phyloP scores from a whole-genome alignment of 2,329 filamentous ascomycete genomes.

The Colletotrichum graminicola region DNA sequence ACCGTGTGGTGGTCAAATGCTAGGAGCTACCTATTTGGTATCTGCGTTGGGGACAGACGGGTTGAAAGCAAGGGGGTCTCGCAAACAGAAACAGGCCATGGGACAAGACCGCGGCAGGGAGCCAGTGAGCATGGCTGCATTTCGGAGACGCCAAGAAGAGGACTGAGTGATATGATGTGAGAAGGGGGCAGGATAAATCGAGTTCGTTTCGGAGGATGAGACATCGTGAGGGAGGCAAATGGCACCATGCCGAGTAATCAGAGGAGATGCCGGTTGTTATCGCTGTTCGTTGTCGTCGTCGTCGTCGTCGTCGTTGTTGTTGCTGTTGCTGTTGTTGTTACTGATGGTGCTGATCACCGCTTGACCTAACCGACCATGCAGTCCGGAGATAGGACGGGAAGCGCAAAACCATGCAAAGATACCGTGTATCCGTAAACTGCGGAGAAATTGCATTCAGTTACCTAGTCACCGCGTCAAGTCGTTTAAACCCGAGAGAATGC shows the following conservation, averaged over 20 bases:
- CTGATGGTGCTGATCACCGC: neutral
- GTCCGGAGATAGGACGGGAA: neutral
- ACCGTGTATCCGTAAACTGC: neutral
- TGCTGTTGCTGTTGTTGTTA: neutral
- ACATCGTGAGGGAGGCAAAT: slow-evolving; percentile 9
- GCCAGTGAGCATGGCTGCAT: slow-evolving; percentile 10
- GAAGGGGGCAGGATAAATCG: slow-evolving; percentile 15
- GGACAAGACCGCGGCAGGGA: slow-evolving; percentile 27
- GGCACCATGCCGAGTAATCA: neutral
- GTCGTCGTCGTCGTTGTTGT: too few species aligned
- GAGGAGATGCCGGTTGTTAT: neutral
- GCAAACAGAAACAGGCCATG: slow-evolving; percentile 30
- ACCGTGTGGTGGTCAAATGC: slow-evolving; percentile 17
- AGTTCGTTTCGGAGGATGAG: slow-evolving; percentile 37
- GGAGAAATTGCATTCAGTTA: neutral
- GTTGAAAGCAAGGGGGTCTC: slow-evolving; percentile 23
- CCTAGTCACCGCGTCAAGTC: neutral
- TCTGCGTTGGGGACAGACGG: neutral
- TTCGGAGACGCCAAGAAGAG: slow-evolving; percentile 27
- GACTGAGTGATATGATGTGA: slow-evolving; percentile 14
- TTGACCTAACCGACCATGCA: neutral
- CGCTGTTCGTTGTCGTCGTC: neutral
- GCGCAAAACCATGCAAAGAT: neutral
- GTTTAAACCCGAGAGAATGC: slow-evolving; percentile 7
- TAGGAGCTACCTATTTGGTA: neutral